Base-by-base conservation (phyloP, 768 basidiomycete species). In the Russula dissimulans region DNA sequence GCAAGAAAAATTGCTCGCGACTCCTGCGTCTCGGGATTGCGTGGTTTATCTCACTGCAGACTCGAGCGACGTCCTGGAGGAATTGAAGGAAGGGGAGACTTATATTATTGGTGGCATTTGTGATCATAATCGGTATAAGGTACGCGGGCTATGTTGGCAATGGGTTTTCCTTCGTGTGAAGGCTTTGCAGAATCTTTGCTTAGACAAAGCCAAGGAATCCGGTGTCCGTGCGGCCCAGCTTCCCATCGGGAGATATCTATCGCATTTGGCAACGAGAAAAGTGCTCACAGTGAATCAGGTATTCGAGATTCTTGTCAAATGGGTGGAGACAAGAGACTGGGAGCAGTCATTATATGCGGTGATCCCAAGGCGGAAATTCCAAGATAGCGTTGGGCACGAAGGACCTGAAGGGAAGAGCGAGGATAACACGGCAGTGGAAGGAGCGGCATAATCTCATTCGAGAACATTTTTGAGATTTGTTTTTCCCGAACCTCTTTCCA, bases 111-210 rank as follows among this genome's bases (percentile, higher is more conserved):
- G 95, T 32, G 95, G 95, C 5, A 87, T 99, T 66, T 87, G 87
- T 60, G 97, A 99, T 72, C 90, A 89, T 69, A 99, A 99, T 74
- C 88, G 95, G 45, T 91, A 95, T 78, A 97, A 95, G 82, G 95
- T 84, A 58, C 50, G 56, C 41, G 18, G 8, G 10, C 18, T 34
- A 22, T 43, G 61, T 31, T 12, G 7, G 5, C 9, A 14, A 34
- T 4, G 12, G 42, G 17, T 26, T 39, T 42, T 17, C 38, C 39
- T 50, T 59, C 49, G 44, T 61, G 17, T 26, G 18, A 38, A 14
- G 22, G 29, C 15, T 32, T 50, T 36, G 26, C 69, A 98, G 92
- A 88, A 86, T 71, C 79, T 98, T 38, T 98, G 95, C 70, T 77
- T 89, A 57, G 80, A 91, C 71, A 97, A 95, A 73, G 91, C 97